These are phyloP conservation scores for Lentinus brumalis DNA, from an alignment of 768 basidiomycete genomes.

Conservation along the genomic window DNA sequence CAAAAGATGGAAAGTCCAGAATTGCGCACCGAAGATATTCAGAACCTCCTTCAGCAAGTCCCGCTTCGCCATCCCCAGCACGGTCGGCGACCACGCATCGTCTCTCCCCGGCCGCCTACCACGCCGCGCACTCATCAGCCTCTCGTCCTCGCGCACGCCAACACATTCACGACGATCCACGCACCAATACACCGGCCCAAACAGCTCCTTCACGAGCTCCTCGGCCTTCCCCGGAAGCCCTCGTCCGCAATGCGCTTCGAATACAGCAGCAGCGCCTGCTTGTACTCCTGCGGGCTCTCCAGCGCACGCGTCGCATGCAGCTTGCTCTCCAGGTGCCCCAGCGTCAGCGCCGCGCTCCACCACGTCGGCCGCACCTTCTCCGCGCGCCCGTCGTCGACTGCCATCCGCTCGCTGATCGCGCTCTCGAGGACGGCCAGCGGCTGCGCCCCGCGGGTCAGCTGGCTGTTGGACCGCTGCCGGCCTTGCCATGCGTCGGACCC, in stretches of 20 bases:
- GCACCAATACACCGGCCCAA: conserved; percentile 89
- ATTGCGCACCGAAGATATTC: conserved; percentile 73
- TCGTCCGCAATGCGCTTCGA: conserved; percentile 88
- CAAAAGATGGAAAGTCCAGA: too few species aligned
- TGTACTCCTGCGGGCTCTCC: conserved; percentile 86
- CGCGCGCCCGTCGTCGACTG: conserved; percentile 17
- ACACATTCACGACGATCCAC: conserved; percentile 31
- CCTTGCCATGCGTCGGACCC: conserved; percentile 85
- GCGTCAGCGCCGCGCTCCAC: conserved; percentile 82
- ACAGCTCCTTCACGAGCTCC: conserved; percentile 87
- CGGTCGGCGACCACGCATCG: conserved; percentile 68
- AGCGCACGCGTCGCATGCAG: conserved; percentile 72
- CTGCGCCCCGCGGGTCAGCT: conserved; percentile 41
- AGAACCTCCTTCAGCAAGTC: conserved; percentile 84
- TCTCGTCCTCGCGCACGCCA: neutral
- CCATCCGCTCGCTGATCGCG: conserved; percentile 30
- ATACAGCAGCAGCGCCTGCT: conserved; percentile 71
- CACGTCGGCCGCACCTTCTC: conserved; percentile 63
- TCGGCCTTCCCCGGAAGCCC: conserved; percentile 85
- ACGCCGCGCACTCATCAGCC: neutral
- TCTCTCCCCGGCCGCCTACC: conserved; percentile 68
- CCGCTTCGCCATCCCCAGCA: conserved; percentile 75
- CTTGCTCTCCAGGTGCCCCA: conserved; percentile 87
- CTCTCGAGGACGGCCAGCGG: conserved; percentile 48
- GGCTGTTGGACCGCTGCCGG: conserved; percentile 52